A percentile compares a stretch with the other conserved stretches of the same genome.
Evolutionary conservation across 495 filamentous ascomycete species (phyloP).

Genomic region (Neurospora sp.): DNA sequence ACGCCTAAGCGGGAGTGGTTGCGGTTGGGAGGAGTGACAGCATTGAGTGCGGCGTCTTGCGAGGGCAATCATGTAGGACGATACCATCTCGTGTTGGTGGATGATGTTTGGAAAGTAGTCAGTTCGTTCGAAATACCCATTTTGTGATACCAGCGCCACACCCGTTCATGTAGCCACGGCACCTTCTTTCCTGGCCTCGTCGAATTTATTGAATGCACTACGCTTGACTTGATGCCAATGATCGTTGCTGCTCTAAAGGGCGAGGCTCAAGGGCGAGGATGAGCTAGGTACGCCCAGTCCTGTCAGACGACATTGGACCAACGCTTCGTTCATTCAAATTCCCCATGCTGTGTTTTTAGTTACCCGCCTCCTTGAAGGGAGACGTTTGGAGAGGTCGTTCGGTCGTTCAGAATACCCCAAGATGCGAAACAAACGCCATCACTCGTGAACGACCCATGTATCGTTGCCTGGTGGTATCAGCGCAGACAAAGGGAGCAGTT

Average conservation of each 20-base stretch:
- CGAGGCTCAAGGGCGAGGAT: too few relatives aligned
- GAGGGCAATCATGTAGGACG: background rate
- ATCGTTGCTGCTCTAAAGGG: too few relatives aligned
- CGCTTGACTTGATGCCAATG: background rate
- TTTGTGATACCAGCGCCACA: background rate
- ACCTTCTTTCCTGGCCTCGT: background rate
- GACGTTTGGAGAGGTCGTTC: background rate
- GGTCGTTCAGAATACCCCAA: background rate
- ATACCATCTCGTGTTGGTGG: background rate
- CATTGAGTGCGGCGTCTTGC: background rate
- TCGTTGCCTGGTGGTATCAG: background rate
- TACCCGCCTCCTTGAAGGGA: too few relatives aligned
- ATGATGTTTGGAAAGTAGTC: background rate
- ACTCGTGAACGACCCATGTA: background rate
- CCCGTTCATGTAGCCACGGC: background rate
- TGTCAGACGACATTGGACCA: too few relatives aligned
- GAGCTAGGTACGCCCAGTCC: too few relatives aligned
- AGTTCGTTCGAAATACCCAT: background rate
- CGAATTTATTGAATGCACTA: background rate
- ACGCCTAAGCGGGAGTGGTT: constrained; percentile 10
- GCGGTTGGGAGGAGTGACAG: background rate
- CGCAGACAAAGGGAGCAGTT: background rate
- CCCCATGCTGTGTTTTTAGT: too few relatives aligned
- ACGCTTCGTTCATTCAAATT: background rate
- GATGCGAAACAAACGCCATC: background rate